Evolutionary conservation across 2,329 filamentous ascomycete genomes (phyloP).

Genomic region (Trichoderma polysporum): DNA sequence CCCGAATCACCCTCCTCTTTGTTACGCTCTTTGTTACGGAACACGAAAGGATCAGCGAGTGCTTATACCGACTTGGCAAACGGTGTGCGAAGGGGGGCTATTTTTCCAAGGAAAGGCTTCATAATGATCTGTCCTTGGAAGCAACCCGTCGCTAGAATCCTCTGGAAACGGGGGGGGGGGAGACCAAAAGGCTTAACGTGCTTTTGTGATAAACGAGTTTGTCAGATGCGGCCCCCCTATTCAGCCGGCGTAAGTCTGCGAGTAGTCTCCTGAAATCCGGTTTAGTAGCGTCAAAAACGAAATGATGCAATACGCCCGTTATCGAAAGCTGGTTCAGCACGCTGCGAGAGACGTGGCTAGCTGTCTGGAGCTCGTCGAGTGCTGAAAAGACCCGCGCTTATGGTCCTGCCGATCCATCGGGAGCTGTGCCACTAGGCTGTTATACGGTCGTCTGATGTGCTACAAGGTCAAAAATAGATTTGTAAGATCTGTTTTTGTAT

Average conservation of each 20-base stretch:
- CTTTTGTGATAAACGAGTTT: not conserved
- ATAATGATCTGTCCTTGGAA: not conserved
- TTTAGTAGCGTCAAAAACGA: not conserved
- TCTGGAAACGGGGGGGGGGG: not conserved
- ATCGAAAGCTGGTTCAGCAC: not conserved
- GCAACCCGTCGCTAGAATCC: not conserved
- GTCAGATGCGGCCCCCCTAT: not conserved
- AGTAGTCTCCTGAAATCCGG: not conserved
- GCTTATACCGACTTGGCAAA: not conserved
- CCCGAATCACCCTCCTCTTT: not conserved
- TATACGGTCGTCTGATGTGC: not conserved
- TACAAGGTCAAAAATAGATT: not conserved
- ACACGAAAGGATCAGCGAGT: conserved; percentile 3
- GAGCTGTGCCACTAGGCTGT: not conserved
- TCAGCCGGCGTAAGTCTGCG: not conserved
- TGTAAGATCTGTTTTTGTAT: not conserved
- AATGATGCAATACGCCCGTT: not conserved
- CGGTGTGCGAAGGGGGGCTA: not conserved
- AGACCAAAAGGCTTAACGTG: no score
- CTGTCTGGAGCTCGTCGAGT: not conserved
- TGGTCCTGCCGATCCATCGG: not conserved
- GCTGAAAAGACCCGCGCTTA: not conserved
- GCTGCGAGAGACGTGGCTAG: not conserved
- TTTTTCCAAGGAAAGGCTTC: not conserved
- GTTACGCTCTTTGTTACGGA: no score